Percentiles rank a stretch among this genome's conserved stretches.
These are phyloP conservation scores for Metschnikowia peoriensis DNA, from an alignment of 805 yeast species.

Conservation along the genomic window DNA sequence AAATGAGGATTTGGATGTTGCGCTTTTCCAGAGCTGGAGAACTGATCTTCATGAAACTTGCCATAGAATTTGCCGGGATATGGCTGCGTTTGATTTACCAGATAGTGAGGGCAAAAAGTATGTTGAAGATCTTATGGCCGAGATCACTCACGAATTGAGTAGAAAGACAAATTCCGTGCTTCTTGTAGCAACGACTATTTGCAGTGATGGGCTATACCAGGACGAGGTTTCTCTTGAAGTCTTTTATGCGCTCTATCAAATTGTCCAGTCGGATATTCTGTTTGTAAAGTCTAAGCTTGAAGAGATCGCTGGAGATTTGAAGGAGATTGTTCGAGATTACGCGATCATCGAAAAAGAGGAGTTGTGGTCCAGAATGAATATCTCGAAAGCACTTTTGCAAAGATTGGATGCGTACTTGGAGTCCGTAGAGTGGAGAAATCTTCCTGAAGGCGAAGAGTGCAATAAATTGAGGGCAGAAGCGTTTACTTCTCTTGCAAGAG, in stretches of 20 bases:
- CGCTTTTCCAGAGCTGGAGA: background rate
- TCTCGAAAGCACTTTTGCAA: background rate
- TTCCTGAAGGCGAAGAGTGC: background rate
- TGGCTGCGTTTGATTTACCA: background rate
- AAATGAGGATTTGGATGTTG: background rate
- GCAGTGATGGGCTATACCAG: background rate
- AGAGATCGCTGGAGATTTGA: background rate
- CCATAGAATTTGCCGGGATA: background rate
- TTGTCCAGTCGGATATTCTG: background rate
- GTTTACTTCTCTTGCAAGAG: background rate
- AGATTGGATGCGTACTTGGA: background rate
- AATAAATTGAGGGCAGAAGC: background rate
- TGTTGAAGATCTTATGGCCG: background rate
- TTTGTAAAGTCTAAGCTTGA: background rate
- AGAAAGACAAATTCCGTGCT: slow-evolving; percentile 1
- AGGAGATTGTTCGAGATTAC: background rate
- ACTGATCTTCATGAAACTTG: background rate
- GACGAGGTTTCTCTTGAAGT: background rate
- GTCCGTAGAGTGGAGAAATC: background rate
- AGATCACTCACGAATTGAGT: slow-evolving; percentile 2
- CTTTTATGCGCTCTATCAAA: background rate
- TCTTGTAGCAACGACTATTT: background rate
- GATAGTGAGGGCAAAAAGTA: background rate
- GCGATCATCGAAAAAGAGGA: background rate
- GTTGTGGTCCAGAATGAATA: background rate